Percentiles rank a stretch among this genome's conserved stretches.
phyloP scores from a whole-genome alignment of 805 yeast species.

The Starmerella floris region DNA sequence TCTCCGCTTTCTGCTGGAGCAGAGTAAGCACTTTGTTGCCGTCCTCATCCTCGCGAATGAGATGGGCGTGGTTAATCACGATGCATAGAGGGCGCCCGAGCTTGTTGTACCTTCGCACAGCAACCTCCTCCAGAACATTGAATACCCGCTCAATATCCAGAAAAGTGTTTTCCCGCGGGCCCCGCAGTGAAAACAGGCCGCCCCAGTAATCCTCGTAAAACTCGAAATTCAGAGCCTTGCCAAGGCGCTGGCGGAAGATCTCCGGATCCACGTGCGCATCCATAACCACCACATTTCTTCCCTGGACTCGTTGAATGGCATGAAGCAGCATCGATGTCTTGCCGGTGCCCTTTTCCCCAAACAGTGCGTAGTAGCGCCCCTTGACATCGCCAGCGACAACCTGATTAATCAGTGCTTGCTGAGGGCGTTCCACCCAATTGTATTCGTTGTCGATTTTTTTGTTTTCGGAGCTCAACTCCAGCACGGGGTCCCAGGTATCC shows the following conservation, averaged over 20 bases:
- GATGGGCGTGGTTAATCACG: constrained; percentile 61
- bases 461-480: constrained; percentile 42
- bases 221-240: constrained; percentile 59
- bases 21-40: constrained; percentile 59
- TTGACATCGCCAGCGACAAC: constrained; percentile 48
- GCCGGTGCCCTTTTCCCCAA: constrained; percentile 83
- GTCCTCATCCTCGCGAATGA: constrained; percentile 62
- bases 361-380: constrained; percentile 57
- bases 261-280: constrained; percentile 84
- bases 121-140: constrained; percentile 59
- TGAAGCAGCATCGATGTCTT: constrained; percentile 65
- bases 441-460: constrained; percentile 14
- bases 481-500: constrained; percentile 51
- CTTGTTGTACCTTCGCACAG: constrained; percentile 33
- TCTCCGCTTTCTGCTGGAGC: constrained; percentile 72
- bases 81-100: constrained; percentile 47
- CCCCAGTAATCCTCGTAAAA: constrained; percentile 76
- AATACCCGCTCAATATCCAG: constrained; percentile 75
- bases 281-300: constrained; percentile 51
- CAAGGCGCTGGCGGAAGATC: constrained; percentile 60
- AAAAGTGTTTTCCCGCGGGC: constrained; percentile 72
- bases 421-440: constrained; percentile 58
- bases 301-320: constrained; percentile 49
- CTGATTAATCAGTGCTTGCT: constrained; percentile 50
- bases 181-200: constrained; percentile 62